These are phyloP conservation scores for Collybiopsis luxurians DNA, from an alignment of 768 basidiomycete genomes.

Conservation along the genomic window DNA sequence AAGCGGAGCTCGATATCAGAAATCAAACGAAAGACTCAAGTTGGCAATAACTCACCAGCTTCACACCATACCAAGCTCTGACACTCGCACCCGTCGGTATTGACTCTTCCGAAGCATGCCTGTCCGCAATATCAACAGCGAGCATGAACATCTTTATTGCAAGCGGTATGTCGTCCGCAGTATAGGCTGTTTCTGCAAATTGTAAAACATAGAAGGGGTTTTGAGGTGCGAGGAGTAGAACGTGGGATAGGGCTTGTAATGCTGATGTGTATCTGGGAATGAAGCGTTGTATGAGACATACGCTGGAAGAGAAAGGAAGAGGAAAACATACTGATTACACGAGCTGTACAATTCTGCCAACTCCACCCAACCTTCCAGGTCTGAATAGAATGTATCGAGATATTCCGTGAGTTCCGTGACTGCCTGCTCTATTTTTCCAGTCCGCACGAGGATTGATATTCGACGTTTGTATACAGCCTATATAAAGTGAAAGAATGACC, in stretches of 20 bases:
- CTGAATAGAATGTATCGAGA: conserved; percentile 86
- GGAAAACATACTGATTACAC: conserved; percentile 62
- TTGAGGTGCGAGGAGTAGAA: conserved; percentile 77
- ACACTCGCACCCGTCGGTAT: conserved; percentile 58
- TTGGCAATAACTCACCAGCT: conserved; percentile 52
- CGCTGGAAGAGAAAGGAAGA: background rate
- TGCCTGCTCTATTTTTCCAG: conserved; percentile 61
- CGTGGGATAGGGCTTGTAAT: conserved; percentile 77
- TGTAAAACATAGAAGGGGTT: conserved; percentile 85
- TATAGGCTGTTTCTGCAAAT: conserved; percentile 86
- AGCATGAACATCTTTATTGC: conserved; percentile 79
- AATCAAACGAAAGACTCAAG: background rate
- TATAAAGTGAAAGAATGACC: background rate
- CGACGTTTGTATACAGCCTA: conserved; percentile 81
- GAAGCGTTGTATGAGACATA: background rate
- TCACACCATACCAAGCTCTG: conserved; percentile 82
- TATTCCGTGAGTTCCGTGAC: conserved; percentile 69
- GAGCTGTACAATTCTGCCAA: conserved; percentile 77
- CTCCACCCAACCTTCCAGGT: conserved; percentile 86
- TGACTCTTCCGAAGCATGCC: conserved; percentile 49
- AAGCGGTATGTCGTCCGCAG: conserved; percentile 68
- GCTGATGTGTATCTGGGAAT: conserved; percentile 63
- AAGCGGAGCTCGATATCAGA: too few relatives aligned
- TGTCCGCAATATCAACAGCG: conserved; percentile 76
- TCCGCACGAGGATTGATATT: conserved; percentile 65